Evolutionary conservation across 805 yeast genomes (phyloP).

Genomic region (Pichia kluyveri): DNA sequence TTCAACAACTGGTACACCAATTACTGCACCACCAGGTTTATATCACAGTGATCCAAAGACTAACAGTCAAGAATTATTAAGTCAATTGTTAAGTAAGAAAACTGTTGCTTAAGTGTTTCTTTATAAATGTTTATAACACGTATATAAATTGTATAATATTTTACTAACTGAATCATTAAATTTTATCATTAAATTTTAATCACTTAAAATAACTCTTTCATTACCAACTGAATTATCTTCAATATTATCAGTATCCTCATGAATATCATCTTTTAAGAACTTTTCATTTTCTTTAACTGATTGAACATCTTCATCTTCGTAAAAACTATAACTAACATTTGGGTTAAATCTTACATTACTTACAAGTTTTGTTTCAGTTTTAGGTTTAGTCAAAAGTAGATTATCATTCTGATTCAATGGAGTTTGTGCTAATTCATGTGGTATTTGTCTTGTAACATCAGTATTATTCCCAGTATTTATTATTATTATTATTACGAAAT

Average conservation of each 20-base stretch:
- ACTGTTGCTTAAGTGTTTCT: constrained; percentile 11
- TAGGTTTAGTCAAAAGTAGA: background rate
- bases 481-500: no score
- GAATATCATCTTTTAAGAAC: no score
- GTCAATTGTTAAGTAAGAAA: constrained; percentile 70
- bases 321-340: constrained; percentile 22
- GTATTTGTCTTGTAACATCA: no score
- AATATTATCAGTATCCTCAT: background rate
- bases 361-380: background rate
- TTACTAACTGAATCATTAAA: no score
- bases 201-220: constrained; percentile 1
- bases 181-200: background rate
- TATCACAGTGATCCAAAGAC: constrained; percentile 21
- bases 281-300: no score
- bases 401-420: background rate
- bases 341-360: constrained; percentile 21
- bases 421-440: background rate
- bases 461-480: no score
- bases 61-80: constrained; percentile 58
- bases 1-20: constrained; percentile 23
- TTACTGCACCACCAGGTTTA: constrained; percentile 74
- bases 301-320: constrained; percentile 1
- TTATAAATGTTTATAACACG: no score
- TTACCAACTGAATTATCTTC: background rate
- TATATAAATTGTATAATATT: no score